Evolutionary conservation across 176 grass and related monocot species (phyloP).

Genomic region (Zoysia japonica): DNA sequence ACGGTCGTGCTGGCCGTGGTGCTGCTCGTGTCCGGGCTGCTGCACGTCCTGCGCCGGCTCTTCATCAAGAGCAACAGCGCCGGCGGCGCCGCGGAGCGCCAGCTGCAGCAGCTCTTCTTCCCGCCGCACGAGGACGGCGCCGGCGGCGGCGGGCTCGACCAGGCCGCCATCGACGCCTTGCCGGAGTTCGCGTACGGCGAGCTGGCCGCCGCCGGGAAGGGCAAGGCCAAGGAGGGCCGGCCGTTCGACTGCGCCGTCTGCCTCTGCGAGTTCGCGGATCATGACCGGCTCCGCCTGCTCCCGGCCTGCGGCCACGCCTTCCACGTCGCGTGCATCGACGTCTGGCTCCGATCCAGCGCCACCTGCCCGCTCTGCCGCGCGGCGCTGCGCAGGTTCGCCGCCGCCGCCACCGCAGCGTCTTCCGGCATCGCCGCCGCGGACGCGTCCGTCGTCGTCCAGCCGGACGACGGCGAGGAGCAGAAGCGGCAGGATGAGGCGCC

Average conservation of each 20-base stretch:
- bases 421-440: not conserved
- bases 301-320: slow-evolving; percentile 89
- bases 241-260: slow-evolving; percentile 95
- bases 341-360: slow-evolving; percentile 85
- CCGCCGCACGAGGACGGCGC: slow-evolving; percentile 49
- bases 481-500: slow-evolving; percentile 21
- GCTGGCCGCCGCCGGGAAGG: slow-evolving; percentile 50
- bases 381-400: slow-evolving; percentile 31
- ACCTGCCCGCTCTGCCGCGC: slow-evolving; percentile 90
- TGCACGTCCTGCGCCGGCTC: slow-evolving; percentile 73
- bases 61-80: slow-evolving; percentile 69
- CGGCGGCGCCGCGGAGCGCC: slow-evolving; percentile 59
- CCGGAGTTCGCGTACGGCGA: slow-evolving; percentile 81
- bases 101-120: slow-evolving; percentile 83
- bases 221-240: slow-evolving; percentile 24
- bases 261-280: slow-evolving; percentile 61
- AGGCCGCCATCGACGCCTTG: slow-evolving; percentile 71
- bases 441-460: not conserved
- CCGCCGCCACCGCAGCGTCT: not conserved
- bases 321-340: slow-evolving; percentile 84
- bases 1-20: slow-evolving; percentile 84
- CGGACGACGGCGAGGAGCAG: slow-evolving; percentile 41
- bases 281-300: slow-evolving; percentile 85
- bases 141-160: slow-evolving; percentile 54
- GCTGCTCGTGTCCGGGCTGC: slow-evolving; percentile 69